Conservation (phyloP, 1,284 basidiomycete species). For the Pterula multifida region DNA sequence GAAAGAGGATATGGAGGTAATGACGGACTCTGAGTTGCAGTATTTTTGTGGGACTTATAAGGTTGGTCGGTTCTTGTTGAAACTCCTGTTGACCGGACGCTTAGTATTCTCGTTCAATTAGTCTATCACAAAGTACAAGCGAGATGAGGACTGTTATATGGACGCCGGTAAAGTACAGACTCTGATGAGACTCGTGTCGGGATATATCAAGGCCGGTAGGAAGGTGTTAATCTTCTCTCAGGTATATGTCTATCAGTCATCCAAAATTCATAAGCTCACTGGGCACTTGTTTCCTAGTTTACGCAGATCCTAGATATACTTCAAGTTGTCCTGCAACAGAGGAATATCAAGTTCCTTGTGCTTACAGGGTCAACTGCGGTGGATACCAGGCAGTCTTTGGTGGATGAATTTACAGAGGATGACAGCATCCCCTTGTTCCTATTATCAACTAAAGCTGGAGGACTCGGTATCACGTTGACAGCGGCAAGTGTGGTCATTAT, state of each 20-base stretch:
- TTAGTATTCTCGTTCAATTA: too few relatives aligned
- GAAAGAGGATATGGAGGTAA: conserved; percentile 87
- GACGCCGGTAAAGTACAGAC: conserved; percentile 84
- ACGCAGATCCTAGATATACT: conserved; percentile 93
- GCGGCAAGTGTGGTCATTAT: conserved; percentile 91
- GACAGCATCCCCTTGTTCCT: conserved; percentile 86
- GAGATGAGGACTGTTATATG: conserved; percentile 69
- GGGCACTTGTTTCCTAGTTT: conserved; percentile 65
- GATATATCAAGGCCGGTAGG: conserved; percentile 61
- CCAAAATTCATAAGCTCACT: conserved; percentile 3
- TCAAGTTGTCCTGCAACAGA: conserved; percentile 71
- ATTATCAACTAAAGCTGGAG: conserved; percentile 91
- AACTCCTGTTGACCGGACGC: too few relatives aligned
- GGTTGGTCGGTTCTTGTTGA: conserved; percentile 33
- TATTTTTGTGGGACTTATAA: conserved; percentile 73
- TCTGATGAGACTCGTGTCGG: conserved; percentile 61
- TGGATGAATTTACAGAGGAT: conserved; percentile 96
- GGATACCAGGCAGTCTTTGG: conserved; percentile 84
- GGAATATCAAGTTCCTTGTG: conserved; percentile 72
- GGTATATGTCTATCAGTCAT: conserved; percentile 27
- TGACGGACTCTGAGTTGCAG: conserved; percentile 92
- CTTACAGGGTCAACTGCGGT: conserved; percentile 93
- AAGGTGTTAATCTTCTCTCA: conserved; percentile 92
- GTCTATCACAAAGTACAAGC: conserved; percentile 72
- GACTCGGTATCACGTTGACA: conserved; percentile 86